A percentile compares a stretch with the other conserved stretches of the same genome.
Evolutionary conservation across 805 yeast genomes (phyloP).

Genomic region (Metschnikowia borealis): DNA sequence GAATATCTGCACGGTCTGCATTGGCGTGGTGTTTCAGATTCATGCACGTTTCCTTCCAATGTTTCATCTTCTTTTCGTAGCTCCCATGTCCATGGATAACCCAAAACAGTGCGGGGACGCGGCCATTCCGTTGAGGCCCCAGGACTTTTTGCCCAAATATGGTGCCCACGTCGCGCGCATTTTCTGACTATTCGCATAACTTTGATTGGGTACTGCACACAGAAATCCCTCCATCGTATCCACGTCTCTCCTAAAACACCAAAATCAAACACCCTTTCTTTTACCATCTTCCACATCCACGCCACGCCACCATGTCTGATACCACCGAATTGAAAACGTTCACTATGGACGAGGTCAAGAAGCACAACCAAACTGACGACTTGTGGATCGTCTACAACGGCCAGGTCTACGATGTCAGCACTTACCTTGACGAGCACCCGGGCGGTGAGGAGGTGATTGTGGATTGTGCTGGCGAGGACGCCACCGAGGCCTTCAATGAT

Average conservation of each 20-base stretch:
- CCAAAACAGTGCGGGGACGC: too few species aligned
- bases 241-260: not conserved
- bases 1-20: too few species aligned
- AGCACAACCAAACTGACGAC: constrained; percentile 38
- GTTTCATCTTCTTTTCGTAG: too few species aligned
- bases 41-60: too few species aligned
- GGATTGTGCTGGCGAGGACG: constrained; percentile 80
- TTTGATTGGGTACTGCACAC: constrained; percentile 18
- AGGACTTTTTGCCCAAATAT: not conserved
- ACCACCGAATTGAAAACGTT: constrained; percentile 35
- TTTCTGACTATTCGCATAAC: constrained; percentile 7
- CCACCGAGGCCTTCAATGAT: constrained; percentile 66
- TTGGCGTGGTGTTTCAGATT: too few species aligned
- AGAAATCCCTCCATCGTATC: not conserved
- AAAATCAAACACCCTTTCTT: not conserved
- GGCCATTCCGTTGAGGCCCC: too few species aligned
- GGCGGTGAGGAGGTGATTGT: constrained; percentile 82
- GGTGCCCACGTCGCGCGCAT: not conserved
- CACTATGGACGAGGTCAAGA: constrained; percentile 50
- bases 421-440: constrained; percentile 52
- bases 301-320: constrained; percentile 12
- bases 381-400: constrained; percentile 45
- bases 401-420: constrained; percentile 38
- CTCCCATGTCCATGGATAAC: too few species aligned
- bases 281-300: not conserved